These are phyloP conservation scores for Dendrobium huoshanense DNA, from an alignment of 106 monocot species.

Conservation along the genomic window DNA sequence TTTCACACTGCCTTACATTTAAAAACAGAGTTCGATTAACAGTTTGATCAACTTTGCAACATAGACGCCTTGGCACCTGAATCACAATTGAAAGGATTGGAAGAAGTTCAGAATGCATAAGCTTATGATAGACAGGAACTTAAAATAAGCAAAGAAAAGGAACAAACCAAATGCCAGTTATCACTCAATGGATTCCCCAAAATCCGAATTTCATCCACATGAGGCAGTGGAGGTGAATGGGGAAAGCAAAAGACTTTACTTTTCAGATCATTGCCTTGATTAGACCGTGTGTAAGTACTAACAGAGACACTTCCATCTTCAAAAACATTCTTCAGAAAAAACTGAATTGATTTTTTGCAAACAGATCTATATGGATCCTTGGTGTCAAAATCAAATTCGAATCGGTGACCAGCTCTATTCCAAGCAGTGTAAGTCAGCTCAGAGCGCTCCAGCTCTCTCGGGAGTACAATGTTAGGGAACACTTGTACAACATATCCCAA, in stretches of 20 bases:
- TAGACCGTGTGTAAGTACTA: slow-evolving; percentile 46
- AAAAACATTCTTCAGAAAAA: slow-evolving; percentile 58
- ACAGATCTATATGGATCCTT: slow-evolving; percentile 53
- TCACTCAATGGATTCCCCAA: slow-evolving; percentile 40
- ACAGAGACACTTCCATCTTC: slow-evolving; percentile 52
- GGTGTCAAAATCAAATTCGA: slow-evolving; percentile 92
- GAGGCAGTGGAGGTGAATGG: slow-evolving; percentile 44
- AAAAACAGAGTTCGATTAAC: slow-evolving; percentile 41
- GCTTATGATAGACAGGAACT: slow-evolving; percentile 5
- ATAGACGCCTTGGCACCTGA: slow-evolving; percentile 74
- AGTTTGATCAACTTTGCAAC: slow-evolving; percentile 43
- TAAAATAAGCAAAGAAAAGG: slow-evolving; percentile 3
- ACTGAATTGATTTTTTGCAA: slow-evolving; percentile 68
- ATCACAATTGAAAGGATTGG: background rate
- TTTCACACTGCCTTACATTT: slow-evolving; percentile 53
- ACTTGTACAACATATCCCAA: slow-evolving; percentile 88
- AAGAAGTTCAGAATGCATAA: slow-evolving; percentile 5
- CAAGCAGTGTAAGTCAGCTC: slow-evolving; percentile 75
- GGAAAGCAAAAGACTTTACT: slow-evolving; percentile 85
- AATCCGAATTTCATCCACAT: slow-evolving; percentile 51
- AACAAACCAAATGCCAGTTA: slow-evolving; percentile 81
- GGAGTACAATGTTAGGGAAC: slow-evolving; percentile 63
- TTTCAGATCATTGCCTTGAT: slow-evolving; percentile 46
- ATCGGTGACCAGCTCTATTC: slow-evolving; percentile 38
- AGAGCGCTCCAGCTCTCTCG: slow-evolving; percentile 73